Conservation (phyloP, 768 basidiomycete genomes). For the Pholiota molesta region DNA sequence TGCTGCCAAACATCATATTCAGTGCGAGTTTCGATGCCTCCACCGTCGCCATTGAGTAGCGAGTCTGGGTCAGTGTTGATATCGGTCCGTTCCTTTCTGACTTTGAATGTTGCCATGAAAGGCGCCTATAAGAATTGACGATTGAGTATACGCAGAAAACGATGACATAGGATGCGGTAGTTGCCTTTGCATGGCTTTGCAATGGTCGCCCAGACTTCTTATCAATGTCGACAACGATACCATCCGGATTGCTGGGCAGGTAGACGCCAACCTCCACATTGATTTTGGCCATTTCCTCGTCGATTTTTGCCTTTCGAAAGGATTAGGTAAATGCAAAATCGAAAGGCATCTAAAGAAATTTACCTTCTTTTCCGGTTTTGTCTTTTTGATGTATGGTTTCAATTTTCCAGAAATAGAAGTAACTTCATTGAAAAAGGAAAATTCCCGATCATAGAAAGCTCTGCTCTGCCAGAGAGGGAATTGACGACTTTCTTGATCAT, state of each 20-base stretch:
- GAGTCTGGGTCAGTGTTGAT: constrained; percentile 75
- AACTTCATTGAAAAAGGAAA: constrained; percentile 93
- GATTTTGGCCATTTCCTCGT: constrained; percentile 99
- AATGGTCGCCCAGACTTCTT: constrained; percentile 95
- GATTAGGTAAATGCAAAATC: constrained; percentile 3
- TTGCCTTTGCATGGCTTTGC: constrained; percentile 96
- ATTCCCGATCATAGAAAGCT: constrained; percentile 92
- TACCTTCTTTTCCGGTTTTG: constrained; percentile 96
- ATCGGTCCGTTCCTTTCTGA: constrained; percentile 79
- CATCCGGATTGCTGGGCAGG: constrained; percentile 96
- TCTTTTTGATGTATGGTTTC: constrained; percentile 93
- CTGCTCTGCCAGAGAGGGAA: constrained; percentile 87
- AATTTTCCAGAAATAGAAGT: constrained; percentile 98
- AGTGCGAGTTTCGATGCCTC: constrained; percentile 54
- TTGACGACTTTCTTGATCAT: constrained; percentile 82
- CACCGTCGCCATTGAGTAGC: constrained; percentile 64
- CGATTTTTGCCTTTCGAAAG: constrained; percentile 84
- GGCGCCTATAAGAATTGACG: constrained; percentile 70
- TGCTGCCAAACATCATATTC: constrained; percentile 94
- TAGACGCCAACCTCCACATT: constrained; percentile 94
- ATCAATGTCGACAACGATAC: constrained; percentile 95
- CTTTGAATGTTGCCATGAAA: constrained; percentile 99
- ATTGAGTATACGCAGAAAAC: background rate
- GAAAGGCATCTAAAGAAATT: background rate
- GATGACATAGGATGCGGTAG: background rate